phyloP scores from a whole-genome alignment of 495 filamentous ascomycete species.

The Schizothecium vesticola region DNA sequence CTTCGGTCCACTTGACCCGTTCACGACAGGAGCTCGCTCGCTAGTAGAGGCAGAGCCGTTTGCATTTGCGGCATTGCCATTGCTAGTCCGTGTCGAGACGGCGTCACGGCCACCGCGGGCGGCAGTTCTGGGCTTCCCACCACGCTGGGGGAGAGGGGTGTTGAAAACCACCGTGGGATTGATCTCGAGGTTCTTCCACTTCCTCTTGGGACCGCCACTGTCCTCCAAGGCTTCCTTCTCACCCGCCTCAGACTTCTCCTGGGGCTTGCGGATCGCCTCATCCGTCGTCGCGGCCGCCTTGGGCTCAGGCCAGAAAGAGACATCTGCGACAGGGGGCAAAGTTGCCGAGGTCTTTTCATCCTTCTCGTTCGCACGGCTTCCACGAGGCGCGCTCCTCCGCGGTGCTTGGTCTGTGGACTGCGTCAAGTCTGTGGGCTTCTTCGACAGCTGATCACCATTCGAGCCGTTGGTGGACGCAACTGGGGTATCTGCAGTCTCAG shows the following conservation, averaged over 20 bases:
- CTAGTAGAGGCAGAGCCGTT: constrained; percentile 4
- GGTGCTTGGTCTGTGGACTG: constrained; percentile 35
- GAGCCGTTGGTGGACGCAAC: constrained; percentile 1
- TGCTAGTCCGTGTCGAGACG: constrained; percentile 19
- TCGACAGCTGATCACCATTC: constrained; percentile 14
- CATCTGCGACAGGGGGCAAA: constrained; percentile 57
- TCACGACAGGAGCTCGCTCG: constrained; percentile 18
- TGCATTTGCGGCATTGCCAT: constrained; percentile 7
- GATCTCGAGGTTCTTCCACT: constrained; percentile 67
- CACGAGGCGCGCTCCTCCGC: constrained; percentile 43
- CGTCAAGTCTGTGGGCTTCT: constrained; percentile 42
- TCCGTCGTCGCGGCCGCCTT: constrained; percentile 70
- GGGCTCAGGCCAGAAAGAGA: constrained; percentile 83
- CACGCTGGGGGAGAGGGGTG: constrained; percentile 63
- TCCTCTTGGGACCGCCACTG: constrained; percentile 54
- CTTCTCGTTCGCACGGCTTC: constrained; percentile 44
- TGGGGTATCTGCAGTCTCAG: neutral
- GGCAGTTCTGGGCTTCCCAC: constrained; percentile 56
- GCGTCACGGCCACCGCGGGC: constrained; percentile 49
- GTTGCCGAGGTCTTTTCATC: constrained; percentile 38
- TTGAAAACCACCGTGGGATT: constrained; percentile 76
- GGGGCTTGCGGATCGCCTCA: constrained; percentile 28
- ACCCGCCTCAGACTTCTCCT: constrained; percentile 52
- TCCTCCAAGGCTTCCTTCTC: constrained; percentile 68
- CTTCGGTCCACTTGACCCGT: constrained; percentile 13